Evolutionary conservation across 2,329 filamentous ascomycete genomes (phyloP).

Genomic region (Penicillium sp.): DNA sequence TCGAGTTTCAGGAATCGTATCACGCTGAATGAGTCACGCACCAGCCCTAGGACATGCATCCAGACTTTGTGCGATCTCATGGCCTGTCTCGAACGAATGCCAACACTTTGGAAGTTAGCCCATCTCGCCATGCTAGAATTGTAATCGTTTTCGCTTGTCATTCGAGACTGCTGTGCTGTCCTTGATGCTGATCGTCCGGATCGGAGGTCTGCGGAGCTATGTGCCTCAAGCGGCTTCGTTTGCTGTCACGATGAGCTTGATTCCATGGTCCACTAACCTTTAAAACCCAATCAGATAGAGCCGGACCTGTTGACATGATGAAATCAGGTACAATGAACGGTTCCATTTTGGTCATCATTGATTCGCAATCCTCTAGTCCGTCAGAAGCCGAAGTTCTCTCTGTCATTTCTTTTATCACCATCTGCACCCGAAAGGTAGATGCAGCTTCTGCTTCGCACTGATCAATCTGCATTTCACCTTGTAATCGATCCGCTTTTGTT

Average conservation of each 20-base stretch:
- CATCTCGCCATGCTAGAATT: no score
- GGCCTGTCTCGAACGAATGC: no score
- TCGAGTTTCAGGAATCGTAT: no score
- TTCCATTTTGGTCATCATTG: neutral
- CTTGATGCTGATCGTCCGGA: no score
- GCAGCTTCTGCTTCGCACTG: neutral
- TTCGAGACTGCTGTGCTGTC: no score
- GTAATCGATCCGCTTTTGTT: no score
- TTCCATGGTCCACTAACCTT: neutral
- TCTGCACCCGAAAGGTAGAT: neutral
- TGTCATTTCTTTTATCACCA: neutral
- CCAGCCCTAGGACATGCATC: no score
- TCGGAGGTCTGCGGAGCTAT: slow-evolving; percentile 3
- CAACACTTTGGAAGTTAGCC: no score
- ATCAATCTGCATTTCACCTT: no score
- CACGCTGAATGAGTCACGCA: no score
- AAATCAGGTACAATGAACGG: neutral
- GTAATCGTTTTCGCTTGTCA: no score
- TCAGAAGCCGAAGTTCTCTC: neutral
- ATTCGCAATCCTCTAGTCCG: slow-evolving; percentile 1
- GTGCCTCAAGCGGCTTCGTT: neutral
- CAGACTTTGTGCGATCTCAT: no score
- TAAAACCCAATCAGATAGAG: neutral
- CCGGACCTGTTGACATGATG: neutral
- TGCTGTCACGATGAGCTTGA: neutral